Evolutionary conservation across 2,329 filamentous ascomycete genomes (phyloP), one percentile per base, ranked within the genome.

Genomic region (Ilyonectria destructans): DNA sequence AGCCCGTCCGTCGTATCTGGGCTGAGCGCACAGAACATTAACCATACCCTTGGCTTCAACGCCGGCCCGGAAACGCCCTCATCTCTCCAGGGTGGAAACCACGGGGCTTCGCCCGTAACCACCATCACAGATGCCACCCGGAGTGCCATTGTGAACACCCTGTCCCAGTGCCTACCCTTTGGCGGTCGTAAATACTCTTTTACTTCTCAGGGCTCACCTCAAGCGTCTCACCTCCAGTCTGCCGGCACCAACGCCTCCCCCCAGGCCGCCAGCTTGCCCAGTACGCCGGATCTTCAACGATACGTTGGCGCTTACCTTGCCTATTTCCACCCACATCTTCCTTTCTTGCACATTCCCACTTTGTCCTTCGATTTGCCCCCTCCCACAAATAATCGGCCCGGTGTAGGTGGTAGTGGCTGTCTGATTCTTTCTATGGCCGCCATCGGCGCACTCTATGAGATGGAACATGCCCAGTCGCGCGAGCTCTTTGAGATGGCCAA

Each of bases 401-500:
- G 87, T 83, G 78, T 92, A 69, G 93, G 93, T 66, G 95, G 95
- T 64, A 94, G 92, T 67, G 95, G 94, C 59, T 98, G 96, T 79
- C 85, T 96, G 69, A 91, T 96, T 65, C 86, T 96, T 40, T 93
- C 92, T 19, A 95, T 96, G 89, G 92, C 93, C 33, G 92, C 93
- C n/a, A 85, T 87, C 73, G 93, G 93, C 23, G 92, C 93, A 40
- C 85, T 98, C 45, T 98, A 97, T 82, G 96, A 98, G 82, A 90
- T 92, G 77, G 95, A 98, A 67, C 90, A 91, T 66, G 86, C 87
- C 31, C 89, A 92, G 62, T 97, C 95, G 26, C 93, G 92, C 79
- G 93, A 97, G 54, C 83, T 99, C 8, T 98, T 98, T 77, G 94
- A 97, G 74, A 92, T 95, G 78, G 93, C 95, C 56, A 98, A 98